Evolutionary conservation across 2,329 filamentous ascomycete species (phyloP).

Genomic region (Fonsecaea multimorphosa): DNA sequence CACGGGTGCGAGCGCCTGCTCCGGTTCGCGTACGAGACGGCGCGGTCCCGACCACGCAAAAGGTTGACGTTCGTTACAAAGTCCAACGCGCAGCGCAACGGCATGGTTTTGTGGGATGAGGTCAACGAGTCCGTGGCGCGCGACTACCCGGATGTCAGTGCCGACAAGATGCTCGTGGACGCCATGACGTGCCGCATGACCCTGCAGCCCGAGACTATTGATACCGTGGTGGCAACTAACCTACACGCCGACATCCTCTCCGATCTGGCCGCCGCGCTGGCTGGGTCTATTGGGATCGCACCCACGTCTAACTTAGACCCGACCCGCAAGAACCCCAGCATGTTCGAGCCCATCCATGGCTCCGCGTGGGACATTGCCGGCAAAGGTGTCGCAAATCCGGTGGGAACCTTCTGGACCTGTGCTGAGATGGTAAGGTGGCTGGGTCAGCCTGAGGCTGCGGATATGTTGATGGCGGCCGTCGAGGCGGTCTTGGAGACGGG

Average conservation of each 20-base stretch:
- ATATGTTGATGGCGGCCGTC: slow-evolving; percentile 63
- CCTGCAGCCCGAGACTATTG: slow-evolving; percentile 63
- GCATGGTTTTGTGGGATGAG: slow-evolving; percentile 73
- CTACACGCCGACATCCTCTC: slow-evolving; percentile 71
- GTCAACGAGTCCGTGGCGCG: slow-evolving; percentile 61
- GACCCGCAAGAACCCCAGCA: slow-evolving; percentile 63
- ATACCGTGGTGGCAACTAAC: slow-evolving; percentile 70
- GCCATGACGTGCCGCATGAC: slow-evolving; percentile 71
- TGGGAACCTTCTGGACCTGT: slow-evolving; percentile 72
- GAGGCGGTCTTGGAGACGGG: slow-evolving; percentile 65
- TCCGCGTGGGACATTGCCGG: slow-evolving; percentile 96
- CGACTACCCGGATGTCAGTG: slow-evolving; percentile 66
- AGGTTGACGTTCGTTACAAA: slow-evolving; percentile 69
- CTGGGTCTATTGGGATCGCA: slow-evolving; percentile 74
- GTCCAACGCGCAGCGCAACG: slow-evolving; percentile 69
- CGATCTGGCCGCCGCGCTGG: slow-evolving; percentile 72
- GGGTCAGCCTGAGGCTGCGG: slow-evolving; percentile 64
- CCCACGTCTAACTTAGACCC: slow-evolving; percentile 73
- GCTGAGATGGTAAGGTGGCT: slow-evolving; percentile 71
- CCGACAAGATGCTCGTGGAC: slow-evolving; percentile 71
- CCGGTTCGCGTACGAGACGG: slow-evolving; percentile 68
- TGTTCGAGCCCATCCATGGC: slow-evolving; percentile 72
- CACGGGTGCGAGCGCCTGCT: slow-evolving; percentile 65
- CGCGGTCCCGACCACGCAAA: slow-evolving; percentile 62
- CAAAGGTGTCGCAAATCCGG: slow-evolving; percentile 92